Base-by-base conservation (phyloP, 345 rosid genomes). In the Clarkia xantiana region DNA sequence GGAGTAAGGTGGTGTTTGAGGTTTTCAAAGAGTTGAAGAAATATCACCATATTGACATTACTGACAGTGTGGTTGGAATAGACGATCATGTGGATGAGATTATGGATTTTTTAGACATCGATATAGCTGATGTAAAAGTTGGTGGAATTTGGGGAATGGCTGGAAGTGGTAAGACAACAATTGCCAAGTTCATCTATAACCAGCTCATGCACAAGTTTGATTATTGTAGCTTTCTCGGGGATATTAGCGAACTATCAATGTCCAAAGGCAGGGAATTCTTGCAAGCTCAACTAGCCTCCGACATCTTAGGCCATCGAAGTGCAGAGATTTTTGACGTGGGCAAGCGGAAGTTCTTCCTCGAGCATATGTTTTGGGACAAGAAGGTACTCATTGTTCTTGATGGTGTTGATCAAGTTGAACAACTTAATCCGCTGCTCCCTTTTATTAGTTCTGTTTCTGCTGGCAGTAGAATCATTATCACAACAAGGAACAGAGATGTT, bases 171-270 rank as follows among this genome's bases (percentile, higher is more conserved):
- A 57, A 57, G 29, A 57, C 42, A 5, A 57, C 54, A 20, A 9
- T 59, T 51, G 54, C 44, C 0, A 18, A 8, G 7, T 47, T 13
- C 0, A 2, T 54, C 19, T 55, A 17, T 12, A 62, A 60, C n/a
- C 40, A 58, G 54, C 17, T 77, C 6, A 20, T 36, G 0, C 0
- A 0, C 34, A 8, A 19, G 16, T 77, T 64, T 41, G 38, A 60
- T 48, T 49, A 42, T 0, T 47, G 67, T 9, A 51, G 58, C 36
- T 74, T 77, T 59, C 57, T 74, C 2, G 10, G 47, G 3, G 36
- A 63, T 12, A 55, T 76, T 12, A 49, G 67, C 49, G 62, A 51
- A 58, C 14, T 6, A 6, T 13, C 1, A 0, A 23, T 2, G 6
- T 10, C 10, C 0, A 2, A 22, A n/a, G 0, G 6, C 3, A 3